Conservation (phyloP, 1,284 basidiomycete genomes). For the Ceratobasidium sp. region DNA sequence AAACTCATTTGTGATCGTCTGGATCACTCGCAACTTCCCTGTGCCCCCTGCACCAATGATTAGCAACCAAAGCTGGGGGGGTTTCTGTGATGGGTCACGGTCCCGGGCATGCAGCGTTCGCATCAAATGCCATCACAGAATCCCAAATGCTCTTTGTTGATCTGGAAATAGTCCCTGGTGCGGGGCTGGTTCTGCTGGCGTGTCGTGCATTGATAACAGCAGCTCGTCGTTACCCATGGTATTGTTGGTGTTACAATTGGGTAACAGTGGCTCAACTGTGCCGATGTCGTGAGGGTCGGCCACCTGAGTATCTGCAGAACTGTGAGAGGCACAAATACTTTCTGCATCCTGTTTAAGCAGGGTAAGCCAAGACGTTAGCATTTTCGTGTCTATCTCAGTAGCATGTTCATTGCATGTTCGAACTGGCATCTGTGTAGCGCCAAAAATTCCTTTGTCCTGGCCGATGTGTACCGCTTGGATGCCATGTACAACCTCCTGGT, state of each 20-base stretch:
- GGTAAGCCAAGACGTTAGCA: not conserved
- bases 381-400: not conserved
- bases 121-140: slow-evolving; percentile 11
- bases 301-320: too few relatives aligned
- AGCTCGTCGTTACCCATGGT: not conserved
- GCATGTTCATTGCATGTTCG: not conserved
- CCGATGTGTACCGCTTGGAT: not conserved
- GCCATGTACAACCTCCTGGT: not conserved
- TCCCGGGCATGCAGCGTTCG: not conserved
- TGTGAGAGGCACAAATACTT: too few relatives aligned
- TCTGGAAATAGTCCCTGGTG: not conserved
- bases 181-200: not conserved
- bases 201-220: not conserved
- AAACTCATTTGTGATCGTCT: slow-evolving; percentile 52
- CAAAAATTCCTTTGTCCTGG: not conserved
- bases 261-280: not conserved
- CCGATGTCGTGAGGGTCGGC: not conserved
- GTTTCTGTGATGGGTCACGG: too few relatives aligned
- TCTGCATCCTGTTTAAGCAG: not conserved
- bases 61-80: slow-evolving; percentile 53
- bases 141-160: slow-evolving; percentile 33
- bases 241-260: not conserved
- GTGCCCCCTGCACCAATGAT: slow-evolving; percentile 57
- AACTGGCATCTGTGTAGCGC: not conserved
- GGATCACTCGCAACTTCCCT: slow-evolving; percentile 57